Base-by-base conservation (phyloP, 495 filamentous ascomycete species). In the Penicillium pancosmium region DNA sequence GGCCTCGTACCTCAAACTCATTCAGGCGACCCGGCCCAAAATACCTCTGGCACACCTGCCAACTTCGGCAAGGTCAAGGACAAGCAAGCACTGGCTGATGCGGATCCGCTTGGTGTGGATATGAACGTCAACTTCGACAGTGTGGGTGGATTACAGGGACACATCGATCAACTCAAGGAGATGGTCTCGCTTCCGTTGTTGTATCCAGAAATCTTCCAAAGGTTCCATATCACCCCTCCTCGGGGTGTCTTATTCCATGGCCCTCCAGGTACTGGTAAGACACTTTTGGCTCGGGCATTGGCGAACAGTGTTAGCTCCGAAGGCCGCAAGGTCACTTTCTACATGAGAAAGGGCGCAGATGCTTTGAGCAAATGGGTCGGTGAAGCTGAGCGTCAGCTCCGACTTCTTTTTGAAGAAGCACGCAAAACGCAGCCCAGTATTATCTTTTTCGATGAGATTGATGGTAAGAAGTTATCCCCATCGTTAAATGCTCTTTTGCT, bases 401-500 rank as follows among this genome's bases (percentile, higher is more conserved):
- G 94, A 25, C 74, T 97, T 55, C 81, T 98, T 4, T 98, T 98
- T 64, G 94, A 98, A 64, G 95, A 98, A 73, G 94, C 94, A 13
- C 84, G 92, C 62, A 92, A 90, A 68, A 97, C 86, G 9, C 95
- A 98, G 68, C 94, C 94, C 1, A 97, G 92, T 69, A 98, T 98
- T 72, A 98, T 98, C 68, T 98, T 98, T 78, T 98, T 98, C 63
- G 94, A 98, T 72, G 94, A 98, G 70, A 98, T 98, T 60, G 94
- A 98, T 76, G 94, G 91, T 82, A 67, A 72, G 38, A 25, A 44
- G 12, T 44, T 16, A 5, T 3, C 16, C 15, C 41, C n/a, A 44
- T 44, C 2, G 23, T 33, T n/a, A 10, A 31, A 43, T 31, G 48
- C 35, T 18, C 8, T 6, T 54, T 53, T 41, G 50, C 72, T 75